phyloP scores from a whole-genome alignment of 805 yeast genomes.

The Starmerella tilneyi region DNA sequence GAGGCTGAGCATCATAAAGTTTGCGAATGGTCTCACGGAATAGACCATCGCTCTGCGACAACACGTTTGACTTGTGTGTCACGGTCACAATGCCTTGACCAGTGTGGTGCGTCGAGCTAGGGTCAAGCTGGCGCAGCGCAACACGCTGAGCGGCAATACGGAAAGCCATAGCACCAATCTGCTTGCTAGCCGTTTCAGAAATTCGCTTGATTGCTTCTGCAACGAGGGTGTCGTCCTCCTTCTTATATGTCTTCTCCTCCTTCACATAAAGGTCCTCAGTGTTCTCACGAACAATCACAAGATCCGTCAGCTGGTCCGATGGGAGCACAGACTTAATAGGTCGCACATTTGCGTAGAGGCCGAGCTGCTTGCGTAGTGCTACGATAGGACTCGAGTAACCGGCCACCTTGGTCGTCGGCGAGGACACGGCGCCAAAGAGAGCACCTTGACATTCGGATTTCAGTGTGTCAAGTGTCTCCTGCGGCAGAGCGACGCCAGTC shows the following conservation, averaged over 20 bases:
- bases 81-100: slow-evolving; percentile 70
- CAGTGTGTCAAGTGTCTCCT: slow-evolving; percentile 71
- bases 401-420: slow-evolving; percentile 85
- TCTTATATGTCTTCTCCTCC: slow-evolving; percentile 70
- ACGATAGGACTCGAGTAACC: slow-evolving; percentile 98
- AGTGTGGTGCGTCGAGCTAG: slow-evolving; percentile 30
- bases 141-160: slow-evolving; percentile 90
- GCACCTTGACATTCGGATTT: slow-evolving; percentile 89
- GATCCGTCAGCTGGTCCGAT: slow-evolving; percentile 79
- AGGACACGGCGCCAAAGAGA: slow-evolving; percentile 88
- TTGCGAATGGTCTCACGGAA: slow-evolving; percentile 78
- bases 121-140: slow-evolving; percentile 49
- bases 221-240: slow-evolving; percentile 64
- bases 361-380: slow-evolving; percentile 92
- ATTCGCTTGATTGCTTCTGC: slow-evolving; percentile 98
- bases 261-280: slow-evolving; percentile 96
- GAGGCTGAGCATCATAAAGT: slow-evolving; percentile 41
- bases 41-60: slow-evolving; percentile 85
- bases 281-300: slow-evolving; percentile 97
- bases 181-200: slow-evolving; percentile 72
- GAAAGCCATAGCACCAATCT: slow-evolving; percentile 82
- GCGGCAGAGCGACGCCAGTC: slow-evolving; percentile 95
- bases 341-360: slow-evolving; percentile 91
- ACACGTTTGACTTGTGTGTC: slow-evolving; percentile 92
- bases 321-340: slow-evolving; percentile 92